These are phyloP conservation scores for Sarocladium oryzae DNA, from an alignment of 2,329 filamentous ascomycete species.

Conservation along the genomic window DNA sequence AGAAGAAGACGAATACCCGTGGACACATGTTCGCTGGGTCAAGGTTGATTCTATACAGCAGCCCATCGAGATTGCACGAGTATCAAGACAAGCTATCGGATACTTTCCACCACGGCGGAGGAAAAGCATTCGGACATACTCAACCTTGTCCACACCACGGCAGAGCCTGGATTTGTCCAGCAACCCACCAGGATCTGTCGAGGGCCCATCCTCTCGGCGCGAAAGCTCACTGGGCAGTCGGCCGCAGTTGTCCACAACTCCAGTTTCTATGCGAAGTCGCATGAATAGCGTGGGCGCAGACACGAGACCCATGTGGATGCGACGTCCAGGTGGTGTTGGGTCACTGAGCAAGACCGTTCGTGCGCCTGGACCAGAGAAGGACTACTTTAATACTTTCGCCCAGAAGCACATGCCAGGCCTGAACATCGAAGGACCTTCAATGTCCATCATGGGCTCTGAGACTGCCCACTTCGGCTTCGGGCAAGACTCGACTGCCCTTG, in stretches of 20 bases:
- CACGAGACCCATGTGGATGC: slow-evolving; percentile 55
- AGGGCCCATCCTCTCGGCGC: slow-evolving; percentile 31
- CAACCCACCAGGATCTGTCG: slow-evolving; percentile 29
- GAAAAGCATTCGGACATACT: slow-evolving; percentile 67
- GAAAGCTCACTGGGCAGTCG: slow-evolving; percentile 34
- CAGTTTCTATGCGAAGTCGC: slow-evolving; percentile 29
- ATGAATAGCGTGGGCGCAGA: slow-evolving; percentile 33
- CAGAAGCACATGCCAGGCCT: slow-evolving; percentile 77
- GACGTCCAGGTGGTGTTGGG: slow-evolving; percentile 82
- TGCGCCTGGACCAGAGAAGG: slow-evolving; percentile 74
- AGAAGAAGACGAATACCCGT: slow-evolving; percentile 56
- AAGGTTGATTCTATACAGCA: slow-evolving; percentile 61
- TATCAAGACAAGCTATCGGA: slow-evolving; percentile 73
- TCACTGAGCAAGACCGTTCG: slow-evolving; percentile 66
- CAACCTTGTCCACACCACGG: slow-evolving; percentile 60
- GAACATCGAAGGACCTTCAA: slow-evolving; percentile 62
- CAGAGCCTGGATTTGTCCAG: slow-evolving; percentile 56
- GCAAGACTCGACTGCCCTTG: slow-evolving; percentile 34
- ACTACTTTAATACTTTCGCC: slow-evolving; percentile 78
- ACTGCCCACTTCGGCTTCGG: slow-evolving; percentile 51
- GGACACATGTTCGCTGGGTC: slow-evolving; percentile 88
- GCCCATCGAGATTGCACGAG: slow-evolving; percentile 78
- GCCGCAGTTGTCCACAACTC: slow-evolving; percentile 25
- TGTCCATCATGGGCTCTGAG: slow-evolving; percentile 58
- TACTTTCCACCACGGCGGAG: slow-evolving; percentile 88